Conservation (phyloP, 1,284 basidiomycete genomes). For the Tilletiaria anomala region DNA sequence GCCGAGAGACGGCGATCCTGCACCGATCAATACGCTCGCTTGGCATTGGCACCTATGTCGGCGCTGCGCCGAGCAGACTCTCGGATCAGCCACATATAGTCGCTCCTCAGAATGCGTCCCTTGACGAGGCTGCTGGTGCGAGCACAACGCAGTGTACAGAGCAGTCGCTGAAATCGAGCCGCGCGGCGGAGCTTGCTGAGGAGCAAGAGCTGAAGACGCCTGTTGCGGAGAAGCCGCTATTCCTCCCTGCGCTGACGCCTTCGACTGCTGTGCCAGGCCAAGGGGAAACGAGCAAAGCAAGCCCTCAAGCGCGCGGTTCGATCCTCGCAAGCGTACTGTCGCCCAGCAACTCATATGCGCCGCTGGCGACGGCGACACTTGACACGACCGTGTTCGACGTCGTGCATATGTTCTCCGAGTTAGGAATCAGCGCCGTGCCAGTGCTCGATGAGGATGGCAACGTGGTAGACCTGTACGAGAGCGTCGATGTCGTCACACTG, state of each 20-base stretch:
- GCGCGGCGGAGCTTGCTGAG: too few relatives aligned
- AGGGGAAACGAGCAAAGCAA: background rate
- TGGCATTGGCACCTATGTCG: conserved; percentile 84
- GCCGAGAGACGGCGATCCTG: conserved; percentile 29
- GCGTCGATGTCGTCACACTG: conserved; percentile 75
- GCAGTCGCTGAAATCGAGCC: too few relatives aligned
- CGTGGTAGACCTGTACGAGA: conserved; percentile 94
- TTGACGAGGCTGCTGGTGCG: too few relatives aligned
- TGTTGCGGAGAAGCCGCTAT: too few relatives aligned
- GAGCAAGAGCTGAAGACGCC: too few relatives aligned
- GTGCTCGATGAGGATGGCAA: conserved; percentile 85
- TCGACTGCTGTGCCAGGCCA: conserved; percentile 1
- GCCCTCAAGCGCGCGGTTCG: too few relatives aligned
- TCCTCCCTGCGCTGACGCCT: conserved; percentile 7
- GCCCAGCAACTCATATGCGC: background rate
- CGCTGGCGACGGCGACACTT: conserved; percentile 75
- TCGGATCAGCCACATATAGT: too few relatives aligned
- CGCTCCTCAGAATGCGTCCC: too few relatives aligned
- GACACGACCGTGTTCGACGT: conserved; percentile 91
- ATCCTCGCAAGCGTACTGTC: background rate
- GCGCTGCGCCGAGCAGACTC: too few relatives aligned
- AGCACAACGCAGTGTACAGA: too few relatives aligned
- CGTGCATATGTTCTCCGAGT: conserved; percentile 94
- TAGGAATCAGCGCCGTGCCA: conserved; percentile 89
- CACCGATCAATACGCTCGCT: conserved; percentile 69